Evolutionary conservation across 495 filamentous ascomycete genomes (phyloP), one percentile per base, ranked within the genome.

Genomic region (Daldinia bambusicola): DNA sequence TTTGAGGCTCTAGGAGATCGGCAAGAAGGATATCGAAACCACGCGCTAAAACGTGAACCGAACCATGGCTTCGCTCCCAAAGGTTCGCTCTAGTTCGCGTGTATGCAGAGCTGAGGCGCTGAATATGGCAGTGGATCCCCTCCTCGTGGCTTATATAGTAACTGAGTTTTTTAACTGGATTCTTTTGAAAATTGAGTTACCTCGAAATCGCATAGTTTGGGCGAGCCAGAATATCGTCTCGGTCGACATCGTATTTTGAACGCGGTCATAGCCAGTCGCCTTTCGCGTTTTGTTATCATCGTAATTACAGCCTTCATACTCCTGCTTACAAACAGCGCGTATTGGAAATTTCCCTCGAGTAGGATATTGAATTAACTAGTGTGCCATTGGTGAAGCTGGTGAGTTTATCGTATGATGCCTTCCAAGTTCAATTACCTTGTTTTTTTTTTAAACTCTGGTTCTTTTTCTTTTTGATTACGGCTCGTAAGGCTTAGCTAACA

Each of bases 1-100:
- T 43, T 60, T 70, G 62, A 53, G 62, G 61, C 68, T 65, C 67
- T 45, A 34, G 30, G 50, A 70, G 68, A 66, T 66, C 51, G 38
- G 55, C 57, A 41, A 10, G 55, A 18, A 37, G 32, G 53, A 56
- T 30, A 53, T 61, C 26, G 63, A 61, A 45, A 58, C 56, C 50
- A n/a, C 16, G 10, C 32, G 10, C 41, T 1, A n/a, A 59, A 4
- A 56, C 34, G 1, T 36, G 34, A 36, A 36, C 6, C 13, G 56
- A 41, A 61, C 57, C 57, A 50, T 57, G 68, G 61, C 51, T 61
- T 65, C n/a, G 1, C 20, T 48, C 61, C 56, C 7, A 12, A 50
- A 31, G 60, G 61, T 32, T 60, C 60, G 43, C 38, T 36, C 38
- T 20, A 53, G 61, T 32, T 60, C 60, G 43, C 38, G 6, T 30